Base-by-base conservation (phyloP, 768 basidiomycete species). In the Cyclocybe cylindracea region DNA sequence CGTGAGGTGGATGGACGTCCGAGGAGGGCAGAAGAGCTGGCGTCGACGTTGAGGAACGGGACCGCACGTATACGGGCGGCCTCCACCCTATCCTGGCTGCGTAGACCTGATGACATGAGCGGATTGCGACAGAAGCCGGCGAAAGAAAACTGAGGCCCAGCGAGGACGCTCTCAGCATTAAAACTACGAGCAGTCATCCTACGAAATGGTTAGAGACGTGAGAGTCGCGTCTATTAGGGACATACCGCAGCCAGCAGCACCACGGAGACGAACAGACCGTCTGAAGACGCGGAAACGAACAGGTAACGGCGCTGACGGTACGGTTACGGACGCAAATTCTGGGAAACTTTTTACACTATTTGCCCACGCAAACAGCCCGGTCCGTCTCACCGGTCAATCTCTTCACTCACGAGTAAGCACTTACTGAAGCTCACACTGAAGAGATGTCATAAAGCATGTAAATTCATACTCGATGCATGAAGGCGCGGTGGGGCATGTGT, bases 81-180 rank as follows among this genome's bases (percentile, higher is more conserved):
- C 24, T 24, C 55, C 46, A 54, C 42, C 51, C 43, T 41, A 37
- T 61, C 54, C 59, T 61, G 59, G 54, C 56, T 58, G 59, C 61
- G 59, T 50, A 63, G 56, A 65, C 55, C 57, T 63, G 61, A 57
- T 62, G 64, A 66, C 70, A 74, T 69, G 62, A 59, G 45, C 59
- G 60, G 45, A 62, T 58, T 63, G 58, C 62, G 63, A 66, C 61
- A 59, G 64, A 66, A 65, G 70, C 67, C 57, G 70, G 67, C 58
- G 66, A 70, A 62, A 64, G 66, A 68, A 72, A 68, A 75, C 68
- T 74, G 76, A 82, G 78, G 81, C 83, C 84, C 80, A 78, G 79
- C 77, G 81, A 84, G 81, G 86, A 87, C 83, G 82, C 87, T 84
- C 83, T 83, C 73, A 89, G 81, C 89, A 91, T 91, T 80, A 84